These are phyloP conservation scores for Debaryomyces subglobosus DNA, from an alignment of 1,139 yeast genomes.

Conservation along the genomic window DNA sequence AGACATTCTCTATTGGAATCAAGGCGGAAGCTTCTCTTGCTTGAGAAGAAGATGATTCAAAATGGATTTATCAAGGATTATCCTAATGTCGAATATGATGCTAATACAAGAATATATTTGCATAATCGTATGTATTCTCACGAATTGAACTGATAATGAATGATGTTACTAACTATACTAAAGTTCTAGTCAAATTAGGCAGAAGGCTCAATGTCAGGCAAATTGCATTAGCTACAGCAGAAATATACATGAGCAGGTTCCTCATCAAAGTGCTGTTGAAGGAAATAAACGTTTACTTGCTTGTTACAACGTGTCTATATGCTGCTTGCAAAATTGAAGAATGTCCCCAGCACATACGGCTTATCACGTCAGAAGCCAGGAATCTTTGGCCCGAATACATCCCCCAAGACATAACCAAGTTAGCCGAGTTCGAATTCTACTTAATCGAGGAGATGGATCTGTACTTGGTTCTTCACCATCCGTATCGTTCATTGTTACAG, in stretches of 20 bases:
- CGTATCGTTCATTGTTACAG: slow-evolving; percentile 75
- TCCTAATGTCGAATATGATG: slow-evolving; percentile 54
- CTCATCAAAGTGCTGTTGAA: slow-evolving; percentile 70
- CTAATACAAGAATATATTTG: slow-evolving; percentile 66
- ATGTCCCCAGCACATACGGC: slow-evolving; percentile 89
- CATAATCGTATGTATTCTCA: slow-evolving; percentile 46
- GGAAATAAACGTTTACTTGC: slow-evolving; percentile 79
- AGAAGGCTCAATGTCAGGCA: slow-evolving; percentile 77
- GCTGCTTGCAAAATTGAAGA: slow-evolving; percentile 94
- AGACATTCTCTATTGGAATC: slow-evolving; percentile 43
- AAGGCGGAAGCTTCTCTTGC: slow-evolving; percentile 38
- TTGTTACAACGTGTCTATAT: slow-evolving; percentile 84
- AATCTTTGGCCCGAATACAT: slow-evolving; percentile 94
- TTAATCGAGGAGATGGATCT: slow-evolving; percentile 87
- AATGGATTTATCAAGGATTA: slow-evolving; percentile 49
- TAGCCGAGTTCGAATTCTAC: slow-evolving; percentile 97
- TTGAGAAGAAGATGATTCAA: slow-evolving; percentile 51
- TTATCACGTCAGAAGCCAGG: slow-evolving; percentile 81
- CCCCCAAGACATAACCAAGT: slow-evolving; percentile 86
- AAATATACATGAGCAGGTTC: slow-evolving; percentile 76
- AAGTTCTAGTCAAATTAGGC: slow-evolving; percentile 71
- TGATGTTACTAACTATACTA: slow-evolving; percentile 16
- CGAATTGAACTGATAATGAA: background rate
- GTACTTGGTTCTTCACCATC: slow-evolving; percentile 82
- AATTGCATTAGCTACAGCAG: slow-evolving; percentile 86